Evolutionary conservation across 1,284 basidiomycete species (phyloP).

Genomic region (Tremellales sp.): DNA sequence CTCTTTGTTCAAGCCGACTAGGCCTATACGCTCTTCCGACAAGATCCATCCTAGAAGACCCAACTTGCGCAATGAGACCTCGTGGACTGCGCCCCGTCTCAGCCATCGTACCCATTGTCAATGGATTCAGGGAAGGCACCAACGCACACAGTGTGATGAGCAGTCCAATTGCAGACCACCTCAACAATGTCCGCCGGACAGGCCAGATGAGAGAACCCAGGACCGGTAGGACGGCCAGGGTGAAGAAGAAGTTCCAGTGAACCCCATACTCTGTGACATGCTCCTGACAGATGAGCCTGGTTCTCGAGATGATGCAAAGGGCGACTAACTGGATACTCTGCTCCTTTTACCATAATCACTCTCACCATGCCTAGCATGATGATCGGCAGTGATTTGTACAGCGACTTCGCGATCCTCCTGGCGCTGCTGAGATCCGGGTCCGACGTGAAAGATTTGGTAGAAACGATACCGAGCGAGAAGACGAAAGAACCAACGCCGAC

Average conservation of each 20-base stretch:
- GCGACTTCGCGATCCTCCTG: constrained; percentile 32
- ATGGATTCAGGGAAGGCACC: too few species aligned
- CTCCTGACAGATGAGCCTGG: constrained; percentile 58
- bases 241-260: constrained; percentile 99
- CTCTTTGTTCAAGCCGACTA: constrained; percentile 82
- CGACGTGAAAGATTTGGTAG: constrained; percentile 52
- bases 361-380: constrained; percentile 71
- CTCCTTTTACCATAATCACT: constrained; percentile 83
- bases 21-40: constrained; percentile 56
- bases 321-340: constrained; percentile 77
- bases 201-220: constrained; percentile 69
- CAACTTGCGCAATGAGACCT: constrained; percentile 58
- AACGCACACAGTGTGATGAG: not conserved
- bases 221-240: constrained; percentile 74
- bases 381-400: constrained; percentile 64
- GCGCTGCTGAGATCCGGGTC: not conserved
- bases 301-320: not conserved
- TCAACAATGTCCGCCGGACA: constrained; percentile 53
- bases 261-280: constrained; percentile 93
- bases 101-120: not conserved
- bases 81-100: constrained; percentile 58
- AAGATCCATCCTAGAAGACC: constrained; percentile 65
- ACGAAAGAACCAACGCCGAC: constrained; percentile 79
- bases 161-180: constrained; percentile 64
- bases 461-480: constrained; percentile 88